phyloP scores from a whole-genome alignment of 139 green algal species.

The Ulvella scutata region DNA sequence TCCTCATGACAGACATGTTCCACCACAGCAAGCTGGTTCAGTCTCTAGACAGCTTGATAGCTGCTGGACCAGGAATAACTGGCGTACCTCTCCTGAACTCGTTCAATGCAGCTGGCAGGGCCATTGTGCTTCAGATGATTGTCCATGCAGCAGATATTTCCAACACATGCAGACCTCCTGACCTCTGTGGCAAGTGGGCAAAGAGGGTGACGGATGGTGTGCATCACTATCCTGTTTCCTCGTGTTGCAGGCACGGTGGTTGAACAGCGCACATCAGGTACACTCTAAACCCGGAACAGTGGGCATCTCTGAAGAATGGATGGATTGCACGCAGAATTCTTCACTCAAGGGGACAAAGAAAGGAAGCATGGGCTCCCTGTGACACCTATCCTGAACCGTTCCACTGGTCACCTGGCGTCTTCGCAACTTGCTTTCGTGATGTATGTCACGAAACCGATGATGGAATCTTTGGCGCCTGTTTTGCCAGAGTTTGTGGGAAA shows the following conservation, averaged over 20 bases:
- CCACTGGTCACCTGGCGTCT: background rate
- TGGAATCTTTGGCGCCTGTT: background rate
- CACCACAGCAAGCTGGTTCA: conserved; percentile 2
- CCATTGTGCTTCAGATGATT: background rate
- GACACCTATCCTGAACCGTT: background rate
- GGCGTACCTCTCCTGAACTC: background rate
- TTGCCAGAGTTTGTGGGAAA: background rate
- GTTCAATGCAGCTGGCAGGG: background rate
- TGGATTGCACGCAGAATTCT: background rate
- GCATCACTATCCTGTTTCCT: background rate
- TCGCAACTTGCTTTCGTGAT: background rate
- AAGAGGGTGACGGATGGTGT: background rate
- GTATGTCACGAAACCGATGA: conserved; percentile 1
- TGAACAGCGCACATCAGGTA: background rate
- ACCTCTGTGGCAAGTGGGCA: background rate
- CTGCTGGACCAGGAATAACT: background rate
- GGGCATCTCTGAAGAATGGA: no score
- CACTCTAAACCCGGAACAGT: no score
- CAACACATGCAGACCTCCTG: background rate
- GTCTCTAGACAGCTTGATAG: background rate
- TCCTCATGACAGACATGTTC: background rate
- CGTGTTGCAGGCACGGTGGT: background rate
- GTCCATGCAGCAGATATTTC: background rate
- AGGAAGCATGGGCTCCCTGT: background rate
- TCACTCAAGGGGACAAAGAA: background rate